Evolutionary conservation across 1,284 basidiomycete genomes (phyloP).

Genomic region (Athelia psychrophila): DNA sequence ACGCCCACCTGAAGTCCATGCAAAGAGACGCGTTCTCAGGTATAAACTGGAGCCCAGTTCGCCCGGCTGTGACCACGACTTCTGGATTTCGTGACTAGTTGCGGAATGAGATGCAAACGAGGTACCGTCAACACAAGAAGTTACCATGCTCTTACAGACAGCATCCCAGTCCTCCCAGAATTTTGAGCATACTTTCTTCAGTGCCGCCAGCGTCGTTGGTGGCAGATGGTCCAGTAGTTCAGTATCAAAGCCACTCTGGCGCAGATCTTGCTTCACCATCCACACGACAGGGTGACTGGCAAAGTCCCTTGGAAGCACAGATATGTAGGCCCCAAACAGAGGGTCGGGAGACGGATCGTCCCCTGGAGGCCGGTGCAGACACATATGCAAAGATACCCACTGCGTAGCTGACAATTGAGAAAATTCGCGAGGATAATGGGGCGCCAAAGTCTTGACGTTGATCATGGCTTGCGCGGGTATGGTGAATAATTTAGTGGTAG

Average conservation of each 20-base stretch:
- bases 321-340: slow-evolving; percentile 75
- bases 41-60: neutral
- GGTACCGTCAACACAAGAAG: slow-evolving; percentile 13
- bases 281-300: slow-evolving; percentile 74
- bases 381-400: slow-evolving; percentile 39
- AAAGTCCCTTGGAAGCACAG: slow-evolving; percentile 68
- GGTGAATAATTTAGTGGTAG: slow-evolving; percentile 56
- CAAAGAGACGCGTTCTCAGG: neutral
- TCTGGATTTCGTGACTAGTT: slow-evolving; percentile 6
- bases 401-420: slow-evolving; percentile 8
- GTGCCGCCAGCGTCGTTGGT: slow-evolving; percentile 40
- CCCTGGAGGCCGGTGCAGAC: slow-evolving; percentile 30
- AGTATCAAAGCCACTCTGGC: slow-evolving; percentile 11
- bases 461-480: slow-evolving; percentile 70
- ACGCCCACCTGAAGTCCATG: slow-evolving; percentile 73
- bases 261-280: slow-evolving; percentile 37
- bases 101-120: slow-evolving; percentile 3
- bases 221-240: slow-evolving; percentile 46
- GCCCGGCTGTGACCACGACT: slow-evolving; percentile 10
- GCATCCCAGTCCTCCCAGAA: slow-evolving; percentile 61
- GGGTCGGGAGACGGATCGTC: slow-evolving; percentile 46
- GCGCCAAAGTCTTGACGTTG: slow-evolving; percentile 63
- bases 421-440: slow-evolving; percentile 44
- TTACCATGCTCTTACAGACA: slow-evolving; percentile 47
- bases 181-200: slow-evolving; percentile 46